phyloP scores from a whole-genome alignment of 768 basidiomycete species.

The Suillus luteus region DNA sequence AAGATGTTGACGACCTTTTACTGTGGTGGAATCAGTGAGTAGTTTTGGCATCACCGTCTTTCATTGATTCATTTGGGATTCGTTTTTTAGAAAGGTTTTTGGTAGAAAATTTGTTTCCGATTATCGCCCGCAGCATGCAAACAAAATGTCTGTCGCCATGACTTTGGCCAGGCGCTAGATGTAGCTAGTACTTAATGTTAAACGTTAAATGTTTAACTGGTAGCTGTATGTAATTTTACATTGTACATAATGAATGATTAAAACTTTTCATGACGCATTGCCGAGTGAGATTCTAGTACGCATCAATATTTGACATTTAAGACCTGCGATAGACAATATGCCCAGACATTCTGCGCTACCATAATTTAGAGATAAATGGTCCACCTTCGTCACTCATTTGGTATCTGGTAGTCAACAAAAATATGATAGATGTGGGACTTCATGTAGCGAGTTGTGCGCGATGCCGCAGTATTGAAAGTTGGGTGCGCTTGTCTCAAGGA shows the following conservation, averaged over 20 bases:
- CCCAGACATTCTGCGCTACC: neutral
- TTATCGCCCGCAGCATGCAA: neutral
- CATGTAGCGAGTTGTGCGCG: neutral
- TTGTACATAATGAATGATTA: neutral
- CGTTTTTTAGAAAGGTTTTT: neutral
- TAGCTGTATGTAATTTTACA: neutral
- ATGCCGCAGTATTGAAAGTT: neutral
- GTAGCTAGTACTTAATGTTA: neutral
- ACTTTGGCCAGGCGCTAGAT: neutral
- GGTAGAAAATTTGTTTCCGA: neutral
- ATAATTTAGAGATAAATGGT: neutral
- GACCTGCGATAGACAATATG: neutral
- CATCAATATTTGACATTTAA: neutral
- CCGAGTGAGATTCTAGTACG: neutral
- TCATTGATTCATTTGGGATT: neutral
- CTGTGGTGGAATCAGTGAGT: slow-evolving; percentile 10
- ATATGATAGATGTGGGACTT: neutral
- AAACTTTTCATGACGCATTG: neutral
- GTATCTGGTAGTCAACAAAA: neutral
- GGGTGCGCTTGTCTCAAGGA: neutral
- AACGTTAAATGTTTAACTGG: neutral
- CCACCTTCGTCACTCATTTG: neutral
- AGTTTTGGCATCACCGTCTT: neutral
- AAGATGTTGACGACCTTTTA: neutral
- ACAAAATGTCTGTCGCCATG: neutral